A percentile compares a stretch with the other conserved stretches of the same genome.
These are phyloP conservation scores for Saturnispora saitoi DNA, from an alignment of 805 yeast species.

Conservation along the genomic window DNA sequence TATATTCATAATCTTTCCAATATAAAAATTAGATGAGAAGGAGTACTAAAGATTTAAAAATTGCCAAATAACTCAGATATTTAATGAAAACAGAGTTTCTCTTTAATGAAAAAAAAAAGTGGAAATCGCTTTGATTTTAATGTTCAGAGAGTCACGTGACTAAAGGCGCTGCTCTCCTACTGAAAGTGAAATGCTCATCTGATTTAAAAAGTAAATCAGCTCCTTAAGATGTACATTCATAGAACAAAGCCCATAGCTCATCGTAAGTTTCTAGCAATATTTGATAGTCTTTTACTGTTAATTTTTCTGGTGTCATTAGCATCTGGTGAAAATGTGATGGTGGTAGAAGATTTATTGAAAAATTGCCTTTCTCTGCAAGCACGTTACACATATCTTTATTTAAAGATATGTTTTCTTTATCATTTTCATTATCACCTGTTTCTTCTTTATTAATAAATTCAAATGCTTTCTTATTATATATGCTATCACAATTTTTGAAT, in stretches of 20 bases:
- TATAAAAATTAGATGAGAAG: not conserved
- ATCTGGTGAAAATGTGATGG: not conserved
- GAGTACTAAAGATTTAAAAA: not conserved
- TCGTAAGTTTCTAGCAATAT: conserved; percentile 10
- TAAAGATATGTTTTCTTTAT: not conserved
- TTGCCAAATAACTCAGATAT: not conserved
- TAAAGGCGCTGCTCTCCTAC: not conserved
- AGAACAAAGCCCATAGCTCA: conserved; percentile 3
- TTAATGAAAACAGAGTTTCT: not conserved
- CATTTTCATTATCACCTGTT: not conserved
- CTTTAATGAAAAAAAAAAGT: conserved; percentile 12
- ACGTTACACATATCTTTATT: not conserved
- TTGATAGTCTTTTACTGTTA: conserved; percentile 3
- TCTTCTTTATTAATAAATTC: not conserved
- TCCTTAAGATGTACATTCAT: not conserved
- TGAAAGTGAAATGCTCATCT: not conserved
- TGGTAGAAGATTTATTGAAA: not conserved
- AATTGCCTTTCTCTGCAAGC: not conserved
- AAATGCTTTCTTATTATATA: no score
- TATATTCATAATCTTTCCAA: conserved; percentile 16
- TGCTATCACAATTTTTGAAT: no score
- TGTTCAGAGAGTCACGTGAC: conserved; percentile 24
- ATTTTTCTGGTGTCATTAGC: not conserved
- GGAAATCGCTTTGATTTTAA: conserved; percentile 20
- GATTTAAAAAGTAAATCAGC: not conserved